phyloP scores from a whole-genome alignment of 805 yeast species.

The Metschnikowia shivogae region DNA sequence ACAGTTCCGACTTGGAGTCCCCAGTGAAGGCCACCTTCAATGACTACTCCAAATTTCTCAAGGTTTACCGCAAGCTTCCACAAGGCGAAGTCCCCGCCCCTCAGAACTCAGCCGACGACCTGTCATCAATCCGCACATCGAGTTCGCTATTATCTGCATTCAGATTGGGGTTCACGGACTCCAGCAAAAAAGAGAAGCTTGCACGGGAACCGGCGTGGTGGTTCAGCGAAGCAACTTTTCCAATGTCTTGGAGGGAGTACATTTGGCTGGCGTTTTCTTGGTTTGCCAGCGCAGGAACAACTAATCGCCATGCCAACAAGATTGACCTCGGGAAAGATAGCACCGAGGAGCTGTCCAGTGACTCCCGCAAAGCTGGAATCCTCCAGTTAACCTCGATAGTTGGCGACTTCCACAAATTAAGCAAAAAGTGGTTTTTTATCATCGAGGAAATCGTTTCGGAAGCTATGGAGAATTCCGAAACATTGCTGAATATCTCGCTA shows the following conservation, averaged over 20 bases:
- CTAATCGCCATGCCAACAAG: conserved; percentile 16
- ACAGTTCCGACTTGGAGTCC: conserved; percentile 9
- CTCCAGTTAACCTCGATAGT: conserved; percentile 24
- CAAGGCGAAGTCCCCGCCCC: conserved; percentile 6
- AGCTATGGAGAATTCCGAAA: conserved; percentile 18
- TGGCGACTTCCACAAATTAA: conserved; percentile 38
- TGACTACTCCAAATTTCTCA: conserved; percentile 36
- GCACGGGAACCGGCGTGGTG: conserved; percentile 41
- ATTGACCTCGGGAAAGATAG: conserved; percentile 2
- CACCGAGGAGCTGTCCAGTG: conserved; percentile 6
- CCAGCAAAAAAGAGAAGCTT: conserved; percentile 6
- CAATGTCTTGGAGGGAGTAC: conserved; percentile 52
- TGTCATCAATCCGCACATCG: conserved; percentile 27
- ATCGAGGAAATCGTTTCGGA: conserved; percentile 35
- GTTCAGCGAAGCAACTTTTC: conserved; percentile 40
- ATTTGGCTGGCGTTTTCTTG: conserved; percentile 71
- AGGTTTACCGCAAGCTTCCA: conserved; percentile 25
- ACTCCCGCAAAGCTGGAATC: conserved; percentile 5
- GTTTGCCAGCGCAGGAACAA: conserved; percentile 86
- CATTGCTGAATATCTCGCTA: conserved; percentile 17
- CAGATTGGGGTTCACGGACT: conserved; percentile 9
- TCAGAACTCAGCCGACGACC: conserved; percentile 25
- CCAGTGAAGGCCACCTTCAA: conserved; percentile 29
- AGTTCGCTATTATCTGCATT: conserved; percentile 20
- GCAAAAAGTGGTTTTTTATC: conserved; percentile 34